Conservation (phyloP, 345 rosid genomes). For the Eucalyptus sp. region DNA sequence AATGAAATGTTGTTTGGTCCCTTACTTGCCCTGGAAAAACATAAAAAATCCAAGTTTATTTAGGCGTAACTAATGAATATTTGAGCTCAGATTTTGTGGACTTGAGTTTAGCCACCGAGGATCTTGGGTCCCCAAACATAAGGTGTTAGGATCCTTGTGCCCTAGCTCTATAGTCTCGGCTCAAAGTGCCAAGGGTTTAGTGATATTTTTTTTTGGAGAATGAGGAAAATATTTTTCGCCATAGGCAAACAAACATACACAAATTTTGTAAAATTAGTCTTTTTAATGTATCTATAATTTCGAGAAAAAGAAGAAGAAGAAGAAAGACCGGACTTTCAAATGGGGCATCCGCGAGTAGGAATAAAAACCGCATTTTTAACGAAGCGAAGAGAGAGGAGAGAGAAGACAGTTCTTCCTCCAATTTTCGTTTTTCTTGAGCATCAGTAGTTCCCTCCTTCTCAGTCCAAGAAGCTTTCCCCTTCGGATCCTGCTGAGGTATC, state of each 20-base stretch:
- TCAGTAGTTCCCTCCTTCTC: not conserved
- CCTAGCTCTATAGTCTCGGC: not conserved
- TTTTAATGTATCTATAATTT: not conserved
- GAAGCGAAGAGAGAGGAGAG: not conserved
- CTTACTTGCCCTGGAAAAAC: no score
- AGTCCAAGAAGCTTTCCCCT: not conserved
- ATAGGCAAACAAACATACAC: not conserved
- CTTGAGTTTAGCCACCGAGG: accelerated
- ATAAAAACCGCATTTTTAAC: not conserved
- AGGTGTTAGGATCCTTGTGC: not conserved
- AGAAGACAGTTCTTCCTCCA: not conserved
- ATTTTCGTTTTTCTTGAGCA: not conserved
- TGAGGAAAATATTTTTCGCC: not conserved
- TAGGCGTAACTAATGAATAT: not conserved
- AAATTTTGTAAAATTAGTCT: not conserved
- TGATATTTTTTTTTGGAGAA: not conserved
- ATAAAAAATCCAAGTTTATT: not conserved
- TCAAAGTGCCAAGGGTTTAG: not conserved
- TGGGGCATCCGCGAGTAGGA: not conserved
- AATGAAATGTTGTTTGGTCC: no score
- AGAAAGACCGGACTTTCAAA: not conserved
- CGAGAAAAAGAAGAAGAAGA: not conserved
- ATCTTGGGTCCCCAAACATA: accelerated
- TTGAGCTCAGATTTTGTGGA: not conserved
- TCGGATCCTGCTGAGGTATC: not conserved